These are phyloP conservation scores for Fraxinus albicans DNA, from an alignment of 305 asterid species.

Conservation along the genomic window DNA sequence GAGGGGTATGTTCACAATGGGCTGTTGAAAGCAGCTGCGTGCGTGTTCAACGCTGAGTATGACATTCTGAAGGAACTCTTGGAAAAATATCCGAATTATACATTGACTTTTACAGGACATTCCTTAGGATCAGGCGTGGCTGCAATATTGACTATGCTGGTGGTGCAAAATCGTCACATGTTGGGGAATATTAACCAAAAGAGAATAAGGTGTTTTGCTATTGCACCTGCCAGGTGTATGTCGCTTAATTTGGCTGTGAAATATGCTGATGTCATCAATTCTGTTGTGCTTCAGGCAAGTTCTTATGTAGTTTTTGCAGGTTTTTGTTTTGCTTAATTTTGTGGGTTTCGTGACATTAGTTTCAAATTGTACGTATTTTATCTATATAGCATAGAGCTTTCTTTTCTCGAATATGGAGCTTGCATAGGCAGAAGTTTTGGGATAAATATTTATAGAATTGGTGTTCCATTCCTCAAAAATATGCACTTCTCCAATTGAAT, in stretches of 20 bases:
- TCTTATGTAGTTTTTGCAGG: slow-evolving; percentile 8
- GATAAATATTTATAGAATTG: not conserved
- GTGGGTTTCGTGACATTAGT: not conserved
- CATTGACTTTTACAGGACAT: slow-evolving; percentile 76
- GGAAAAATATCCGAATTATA: slow-evolving; percentile 59
- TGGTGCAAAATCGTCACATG: slow-evolving; percentile 52
- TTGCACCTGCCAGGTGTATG: slow-evolving; percentile 91
- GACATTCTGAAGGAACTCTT: slow-evolving; percentile 49
- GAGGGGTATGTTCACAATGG: slow-evolving; percentile 93
- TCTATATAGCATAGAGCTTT: not conserved
- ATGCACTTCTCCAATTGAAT: not conserved
- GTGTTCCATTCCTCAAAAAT: not conserved
- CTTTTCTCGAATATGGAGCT: not conserved
- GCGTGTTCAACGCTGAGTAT: slow-evolving; percentile 22
- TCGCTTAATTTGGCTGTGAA: slow-evolving; percentile 83
- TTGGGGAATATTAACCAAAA: slow-evolving; percentile 67
- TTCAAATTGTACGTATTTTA: not conserved
- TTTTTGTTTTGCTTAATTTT: not conserved
- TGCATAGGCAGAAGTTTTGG: not conserved
- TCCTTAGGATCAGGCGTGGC: slow-evolving; percentile 92
- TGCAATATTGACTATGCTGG: slow-evolving; percentile 66
- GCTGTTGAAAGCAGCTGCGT: slow-evolving; percentile 68
- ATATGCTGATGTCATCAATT: slow-evolving; percentile 87
- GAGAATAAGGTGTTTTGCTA: slow-evolving; percentile 77
- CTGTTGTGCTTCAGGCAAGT: slow-evolving; percentile 87